Conservation (phyloP, 345 rosid species). For the Cardamine resedifolia region DNA sequence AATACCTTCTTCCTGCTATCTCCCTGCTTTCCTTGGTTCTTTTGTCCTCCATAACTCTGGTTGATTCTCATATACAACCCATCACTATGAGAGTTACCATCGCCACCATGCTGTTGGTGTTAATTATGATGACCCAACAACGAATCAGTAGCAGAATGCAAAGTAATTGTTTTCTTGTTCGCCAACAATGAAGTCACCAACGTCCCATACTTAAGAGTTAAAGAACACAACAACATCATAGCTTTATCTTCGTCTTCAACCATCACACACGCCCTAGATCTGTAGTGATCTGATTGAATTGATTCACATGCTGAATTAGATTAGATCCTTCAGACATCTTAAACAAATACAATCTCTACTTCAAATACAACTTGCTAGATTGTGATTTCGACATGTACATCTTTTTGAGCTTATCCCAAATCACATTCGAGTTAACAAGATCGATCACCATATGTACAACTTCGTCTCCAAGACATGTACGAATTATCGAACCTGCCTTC, state of each 20-base stretch:
- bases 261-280: too few relatives aligned
- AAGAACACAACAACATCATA: not conserved
- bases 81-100: not conserved
- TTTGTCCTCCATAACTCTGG: not conserved
- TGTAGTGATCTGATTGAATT: too few relatives aligned
- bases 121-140: not conserved
- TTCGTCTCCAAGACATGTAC: too few relatives aligned
- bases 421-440: too few relatives aligned
- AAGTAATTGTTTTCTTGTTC: not conserved
- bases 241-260: too few relatives aligned
- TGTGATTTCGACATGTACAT: too few relatives aligned
- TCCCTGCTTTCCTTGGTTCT: not conserved
- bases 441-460: too few relatives aligned
- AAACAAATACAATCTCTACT: too few relatives aligned
- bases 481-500: not conserved
- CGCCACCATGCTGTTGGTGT: not conserved
- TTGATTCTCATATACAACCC: not conserved
- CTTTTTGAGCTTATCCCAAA: too few relatives aligned
- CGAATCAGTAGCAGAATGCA: not conserved
- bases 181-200: not conserved
- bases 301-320: too few relatives aligned
- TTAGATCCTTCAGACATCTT: too few relatives aligned
- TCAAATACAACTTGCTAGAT: too few relatives aligned
- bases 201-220: not conserved
- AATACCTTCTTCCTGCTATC: not conserved